These are phyloP conservation scores for Solanum hybrid DNA, from an alignment of 305 asterid genomes.

Conservation along the genomic window DNA sequence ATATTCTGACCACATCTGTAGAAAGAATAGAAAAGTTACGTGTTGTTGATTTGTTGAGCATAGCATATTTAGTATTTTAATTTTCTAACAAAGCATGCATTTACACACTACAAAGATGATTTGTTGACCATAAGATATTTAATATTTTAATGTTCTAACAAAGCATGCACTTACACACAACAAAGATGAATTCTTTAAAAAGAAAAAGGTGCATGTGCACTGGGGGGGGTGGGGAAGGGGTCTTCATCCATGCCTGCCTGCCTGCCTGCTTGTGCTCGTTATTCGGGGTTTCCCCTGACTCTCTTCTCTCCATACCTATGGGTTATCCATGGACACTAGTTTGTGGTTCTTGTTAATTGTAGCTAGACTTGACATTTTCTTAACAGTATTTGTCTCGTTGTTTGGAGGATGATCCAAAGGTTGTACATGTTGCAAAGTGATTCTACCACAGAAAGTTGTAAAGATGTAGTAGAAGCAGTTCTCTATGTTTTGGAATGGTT, in stretches of 20 bases:
- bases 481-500: neutral
- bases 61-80: neutral
- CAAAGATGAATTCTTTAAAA: neutral
- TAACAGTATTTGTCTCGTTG: neutral
- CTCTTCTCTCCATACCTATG: neutral
- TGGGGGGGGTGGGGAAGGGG: neutral
- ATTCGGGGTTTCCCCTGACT: neutral
- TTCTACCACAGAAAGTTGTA: neutral
- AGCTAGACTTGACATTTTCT: neutral
- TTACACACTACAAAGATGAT: neutral
- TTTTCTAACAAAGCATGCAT: neutral
- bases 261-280: neutral
- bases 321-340: constrained; percentile 2
- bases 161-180: neutral
- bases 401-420: neutral
- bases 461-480: neutral
- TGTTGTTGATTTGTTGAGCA: neutral
- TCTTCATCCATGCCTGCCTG: neutral
- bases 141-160: neutral
- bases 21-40: neutral
- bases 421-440: constrained; percentile 1
- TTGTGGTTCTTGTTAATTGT: neutral
- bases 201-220: neutral
- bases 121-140: neutral
- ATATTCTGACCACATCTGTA: neutral